phyloP scores from a whole-genome alignment of 2,329 filamentous ascomycete genomes.

The Calonectria ilicicola region DNA sequence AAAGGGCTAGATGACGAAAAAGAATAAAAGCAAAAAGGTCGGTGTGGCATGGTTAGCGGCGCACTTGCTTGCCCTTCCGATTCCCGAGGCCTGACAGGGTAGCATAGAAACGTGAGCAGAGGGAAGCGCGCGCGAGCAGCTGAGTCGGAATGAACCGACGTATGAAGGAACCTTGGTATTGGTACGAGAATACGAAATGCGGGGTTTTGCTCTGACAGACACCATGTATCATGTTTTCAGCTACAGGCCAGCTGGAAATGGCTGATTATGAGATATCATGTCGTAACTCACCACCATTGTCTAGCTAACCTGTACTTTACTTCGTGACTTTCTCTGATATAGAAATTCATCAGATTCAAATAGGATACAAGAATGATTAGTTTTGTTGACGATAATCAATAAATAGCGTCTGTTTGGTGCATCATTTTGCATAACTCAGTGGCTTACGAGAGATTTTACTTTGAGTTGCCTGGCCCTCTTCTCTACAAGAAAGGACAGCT shows the following conservation, averaged over 20 bases:
- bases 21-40: background rate
- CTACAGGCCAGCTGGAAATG: background rate
- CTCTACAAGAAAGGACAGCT: background rate
- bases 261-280: background rate
- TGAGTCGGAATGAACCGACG: background rate
- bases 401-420: background rate
- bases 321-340: background rate
- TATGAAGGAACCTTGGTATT: background rate
- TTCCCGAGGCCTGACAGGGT: background rate
- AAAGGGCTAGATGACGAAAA: background rate
- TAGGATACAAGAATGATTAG: background rate
- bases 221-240: background rate
- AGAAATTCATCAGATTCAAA: background rate
- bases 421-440: background rate
- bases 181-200: background rate
- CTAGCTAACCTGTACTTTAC: background rate
- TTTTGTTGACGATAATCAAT: background rate
- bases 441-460: slow-evolving; percentile 12
- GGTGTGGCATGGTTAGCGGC: background rate
- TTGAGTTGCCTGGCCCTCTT: background rate
- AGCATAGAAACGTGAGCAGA: background rate
- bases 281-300: background rate
- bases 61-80: too few species aligned
- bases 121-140: background rate
- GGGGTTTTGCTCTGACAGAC: background rate